phyloP scores from a whole-genome alignment of 495 filamentous ascomycete genomes.

The Copromyces sp. region DNA sequence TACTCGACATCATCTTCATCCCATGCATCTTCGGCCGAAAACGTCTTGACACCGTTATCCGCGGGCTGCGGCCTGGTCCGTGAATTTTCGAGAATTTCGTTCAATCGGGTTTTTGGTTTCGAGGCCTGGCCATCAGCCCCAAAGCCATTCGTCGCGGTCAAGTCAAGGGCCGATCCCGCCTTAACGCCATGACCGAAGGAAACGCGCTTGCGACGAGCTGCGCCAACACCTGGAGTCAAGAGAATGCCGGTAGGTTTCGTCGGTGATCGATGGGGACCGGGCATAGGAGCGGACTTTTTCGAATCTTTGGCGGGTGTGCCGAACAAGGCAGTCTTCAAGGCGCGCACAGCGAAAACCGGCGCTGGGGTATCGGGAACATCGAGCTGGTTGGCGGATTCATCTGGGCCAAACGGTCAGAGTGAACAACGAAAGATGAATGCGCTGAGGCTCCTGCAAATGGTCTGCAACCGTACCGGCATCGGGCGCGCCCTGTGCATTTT shows the following conservation, averaged over 20 bases:
- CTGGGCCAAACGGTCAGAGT: slow-evolving; percentile 10
- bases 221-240: slow-evolving; percentile 75
- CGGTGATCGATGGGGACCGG: slow-evolving; percentile 23
- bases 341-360: slow-evolving; percentile 85
- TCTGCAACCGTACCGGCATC: slow-evolving; percentile 2
- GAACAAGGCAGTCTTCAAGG: slow-evolving; percentile 84
- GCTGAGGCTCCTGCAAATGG: not conserved
- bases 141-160: slow-evolving; percentile 35
- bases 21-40: slow-evolving; percentile 29
- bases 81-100: slow-evolving; percentile 40
- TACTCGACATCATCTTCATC: slow-evolving; percentile 25
- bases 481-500: slow-evolving; percentile 22
- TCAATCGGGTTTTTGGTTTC: slow-evolving; percentile 42
- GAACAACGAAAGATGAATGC: not conserved
- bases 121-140: slow-evolving; percentile 43
- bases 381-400: slow-evolving; percentile 32
- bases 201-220: slow-evolving; percentile 75
- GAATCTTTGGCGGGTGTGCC: slow-evolving; percentile 55
- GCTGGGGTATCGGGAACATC: slow-evolving; percentile 87
- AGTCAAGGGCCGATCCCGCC: slow-evolving; percentile 19
- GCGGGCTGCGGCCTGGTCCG: slow-evolving; percentile 15
- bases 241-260: slow-evolving; percentile 55
- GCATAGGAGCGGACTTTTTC: not conserved
- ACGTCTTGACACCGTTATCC: slow-evolving; percentile 13
- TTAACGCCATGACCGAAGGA: slow-evolving; percentile 64